Evolutionary conservation across 2,329 filamentous ascomycete genomes (phyloP), one percentile per base, ranked within the genome.

Genomic region (Aureobasidium sp.): DNA sequence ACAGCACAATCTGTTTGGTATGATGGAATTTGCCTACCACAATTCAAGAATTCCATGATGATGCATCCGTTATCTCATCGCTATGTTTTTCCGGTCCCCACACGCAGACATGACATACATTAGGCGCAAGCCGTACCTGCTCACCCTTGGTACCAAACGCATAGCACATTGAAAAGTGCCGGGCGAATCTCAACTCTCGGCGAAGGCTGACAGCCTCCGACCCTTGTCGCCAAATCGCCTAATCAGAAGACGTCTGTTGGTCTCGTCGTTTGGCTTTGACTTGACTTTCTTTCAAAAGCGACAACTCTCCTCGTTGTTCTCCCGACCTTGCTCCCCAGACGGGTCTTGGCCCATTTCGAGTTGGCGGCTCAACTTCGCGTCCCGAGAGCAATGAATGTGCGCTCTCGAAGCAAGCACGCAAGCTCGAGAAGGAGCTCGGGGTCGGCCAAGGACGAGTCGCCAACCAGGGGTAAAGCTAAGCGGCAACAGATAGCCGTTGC

Each of bases 391-490:
- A 59, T 48, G 55, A 30, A 32, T 11, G 55, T 32, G 1, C 25
- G 21, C 34, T 49, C 44, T 49, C 55, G 36, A 27, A 11, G 34
- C 16, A 49, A n/a, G 29, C 9, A 48, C 42, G 34, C 25, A 27
- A 59, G 32, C 44, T 69, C 34, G 59, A 64, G 34, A 21, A 59
- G 1, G 65, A 68, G 3, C 66, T 69, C 59, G 42, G 64, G 3
- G 72, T 80, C 3, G 68, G 73, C 0, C 10, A 60, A 30, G 9
- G 57, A 60, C 13, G 57, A 52, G 13, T 60, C 57, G 25, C 57
- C 57, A 8, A 29, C 27, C 37, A 60, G 45, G 27, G 29, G 47
- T 11, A 60, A 39, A 29, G 25, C 47, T n/a, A 63, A 63, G 48
- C 54, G 62, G 21, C 62, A 63, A 8, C 62, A 63, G 42, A 60